These are phyloP conservation scores for Mycena indigotica DNA, from an alignment of 768 basidiomycete species.

Conservation along the genomic window DNA sequence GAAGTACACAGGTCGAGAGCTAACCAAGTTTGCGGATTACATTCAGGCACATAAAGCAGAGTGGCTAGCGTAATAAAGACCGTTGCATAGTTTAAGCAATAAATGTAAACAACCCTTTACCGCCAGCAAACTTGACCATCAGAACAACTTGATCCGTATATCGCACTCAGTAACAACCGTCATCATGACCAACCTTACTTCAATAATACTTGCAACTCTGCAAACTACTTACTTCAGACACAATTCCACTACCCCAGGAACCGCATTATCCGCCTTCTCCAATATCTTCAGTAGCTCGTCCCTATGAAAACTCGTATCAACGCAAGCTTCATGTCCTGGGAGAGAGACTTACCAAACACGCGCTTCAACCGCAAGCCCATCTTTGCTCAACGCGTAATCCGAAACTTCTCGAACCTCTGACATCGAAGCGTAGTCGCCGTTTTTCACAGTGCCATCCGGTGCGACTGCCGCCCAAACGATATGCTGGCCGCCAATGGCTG, in stretches of 20 bases:
- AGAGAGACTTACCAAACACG: neutral
- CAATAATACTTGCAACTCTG: no score
- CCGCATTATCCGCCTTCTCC: neutral
- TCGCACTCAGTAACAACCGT: no score
- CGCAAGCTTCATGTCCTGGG: neutral
- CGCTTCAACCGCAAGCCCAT: neutral
- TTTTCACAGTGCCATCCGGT: neutral
- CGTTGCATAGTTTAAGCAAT: no score
- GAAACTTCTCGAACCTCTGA: neutral
- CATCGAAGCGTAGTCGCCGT: neutral
- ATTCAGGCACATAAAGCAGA: neutral
- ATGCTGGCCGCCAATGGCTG: slow-evolving; percentile 6
- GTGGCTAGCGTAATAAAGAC: neutral
- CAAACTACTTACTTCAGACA: neutral
- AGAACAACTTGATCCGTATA: neutral
- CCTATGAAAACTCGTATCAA: neutral
- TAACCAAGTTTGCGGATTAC: neutral
- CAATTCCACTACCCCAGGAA: neutral
- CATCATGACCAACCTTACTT: no score
- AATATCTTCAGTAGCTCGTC: neutral
- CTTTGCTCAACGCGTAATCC: neutral
- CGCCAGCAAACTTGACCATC: neutral
- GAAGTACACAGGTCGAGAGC: neutral
- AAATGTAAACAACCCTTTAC: no score
- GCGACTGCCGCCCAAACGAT: slow-evolving; percentile 6